Evolutionary conservation across 78 protist genomes (phyloP).

Genomic region (Trichosphaerium sp.): DNA sequence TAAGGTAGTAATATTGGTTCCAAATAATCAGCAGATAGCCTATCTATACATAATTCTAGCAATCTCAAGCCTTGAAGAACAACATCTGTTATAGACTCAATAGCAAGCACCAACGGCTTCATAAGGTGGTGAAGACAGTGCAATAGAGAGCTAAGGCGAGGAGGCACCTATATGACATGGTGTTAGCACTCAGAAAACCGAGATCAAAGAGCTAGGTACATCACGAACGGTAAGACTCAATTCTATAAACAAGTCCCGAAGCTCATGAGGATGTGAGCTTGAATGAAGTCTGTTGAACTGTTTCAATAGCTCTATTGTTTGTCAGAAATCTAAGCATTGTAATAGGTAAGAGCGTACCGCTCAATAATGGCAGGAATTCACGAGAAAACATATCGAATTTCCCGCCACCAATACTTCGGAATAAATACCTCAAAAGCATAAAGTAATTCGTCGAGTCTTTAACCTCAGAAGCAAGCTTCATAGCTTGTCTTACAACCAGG

Average conservation of each 20-base stretch:
- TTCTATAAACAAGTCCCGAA: slow-evolving; percentile 67
- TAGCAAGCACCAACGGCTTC: slow-evolving; percentile 64
- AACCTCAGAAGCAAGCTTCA: slow-evolving; percentile 1
- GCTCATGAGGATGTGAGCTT: slow-evolving; percentile 4
- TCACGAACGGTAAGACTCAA: slow-evolving; percentile 74
- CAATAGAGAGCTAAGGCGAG: slow-evolving; percentile 50
- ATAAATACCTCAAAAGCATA: slow-evolving; percentile 46
- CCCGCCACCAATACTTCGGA: slow-evolving; percentile 57
- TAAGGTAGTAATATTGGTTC: slow-evolving; percentile 38
- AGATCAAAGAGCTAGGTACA: too few species aligned
- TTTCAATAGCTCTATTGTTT: slow-evolving; percentile 33
- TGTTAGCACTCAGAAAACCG: too few species aligned
- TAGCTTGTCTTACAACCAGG: slow-evolving; percentile 16
- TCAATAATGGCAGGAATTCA: slow-evolving; percentile 65
- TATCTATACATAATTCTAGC: slow-evolving; percentile 68
- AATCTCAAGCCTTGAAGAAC: slow-evolving; percentile 50
- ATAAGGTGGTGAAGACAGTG: slow-evolving; percentile 67
- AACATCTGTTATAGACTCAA: slow-evolving; percentile 22
- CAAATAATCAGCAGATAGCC: slow-evolving; percentile 45
- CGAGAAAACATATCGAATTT: slow-evolving; percentile 60
- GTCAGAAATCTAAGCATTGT: neutral
- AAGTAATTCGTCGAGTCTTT: slow-evolving; percentile 30
- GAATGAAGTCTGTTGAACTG: slow-evolving; percentile 27
- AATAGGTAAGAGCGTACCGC: neutral
- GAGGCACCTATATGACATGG: too few species aligned